Base-by-base conservation (phyloP, 352 stramenopile species). In the Aphanomyces euteiches region DNA sequence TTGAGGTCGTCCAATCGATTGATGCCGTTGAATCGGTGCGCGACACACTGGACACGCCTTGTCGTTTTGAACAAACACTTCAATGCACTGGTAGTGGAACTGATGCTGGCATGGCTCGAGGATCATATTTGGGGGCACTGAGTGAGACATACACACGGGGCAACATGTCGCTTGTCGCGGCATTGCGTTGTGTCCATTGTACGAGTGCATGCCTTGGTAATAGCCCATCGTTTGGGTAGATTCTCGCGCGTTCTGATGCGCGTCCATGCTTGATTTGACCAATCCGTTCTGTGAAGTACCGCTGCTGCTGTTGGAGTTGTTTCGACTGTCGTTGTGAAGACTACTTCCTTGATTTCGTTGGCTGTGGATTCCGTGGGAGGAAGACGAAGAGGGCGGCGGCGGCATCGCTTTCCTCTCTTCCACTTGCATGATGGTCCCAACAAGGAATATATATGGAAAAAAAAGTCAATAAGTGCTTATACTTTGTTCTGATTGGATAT, bases 11-110 rank as follows among this genome's bases (percentile, higher is more conserved):
- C 90, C 47, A 17, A 92, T 72, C 5, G 77, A 75, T 15, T 82
- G 81, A 57, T 88, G 77, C 43, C 70, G 81, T 67, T 92, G 82
- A 47, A 90, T 90, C 21, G 83, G 79, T 19, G 78, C 81, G 77
- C 84, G 91, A 72, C 87, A 94, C 15, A 80, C 80, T 3, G 87
- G 87, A 56, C 87, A 94, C 7, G 85, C 73, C 59, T 91, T 91
- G 72, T 90, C 83, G 64, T 94, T 92, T 28, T 78, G 80, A 19
- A 90, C 75, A 66, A 74, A 83, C 17, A 79, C 81, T 58, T 92
- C 85, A 73, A 93, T 85, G 64, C 87, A 94, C 45, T 79, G 71
- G 54, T 78, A 78, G 74, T 94, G 87, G 75, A 93, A 92, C 67
- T 90, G 81, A 74, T 94, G 87, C 61, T 79, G 83, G 38, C 87